Evolutionary conservation across 306 rosid genomes (phyloP), one percentile per base, ranked within the genome.

Genomic region (Fagus sylvatica): DNA sequence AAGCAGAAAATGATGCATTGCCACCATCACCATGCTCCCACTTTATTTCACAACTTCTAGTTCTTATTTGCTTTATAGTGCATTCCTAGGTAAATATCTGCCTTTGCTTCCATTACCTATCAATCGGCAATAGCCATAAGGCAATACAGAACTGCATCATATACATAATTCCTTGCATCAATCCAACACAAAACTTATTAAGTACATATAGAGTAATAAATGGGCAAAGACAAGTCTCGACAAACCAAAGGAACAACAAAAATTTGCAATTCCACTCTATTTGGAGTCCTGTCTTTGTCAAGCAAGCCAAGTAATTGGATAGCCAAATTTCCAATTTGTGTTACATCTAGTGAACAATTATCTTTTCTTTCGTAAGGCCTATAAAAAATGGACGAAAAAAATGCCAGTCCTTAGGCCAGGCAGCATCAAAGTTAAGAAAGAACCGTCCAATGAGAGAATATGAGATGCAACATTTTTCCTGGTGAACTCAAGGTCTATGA

Each of bases 401-500:
- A 36, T 34, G 17, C 5, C n/a, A 15, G 69, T 36, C 34, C 69
- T 13, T 13, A 64, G 46, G 69, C 69, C 37, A 30, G 15, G 37
- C 69, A 16, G 33, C 69, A 64, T 36, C 46, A 64, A 64, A 36
- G 12, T 36, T 64, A 64, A 64, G 28, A 64, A 36, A 36, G 69
- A 62, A 36, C 15, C 43, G 11, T 64, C 28, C 43, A 64, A 64
- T 10, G 49, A 66, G 16, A 64, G 71, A 66, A 66, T 7, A 7
- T 37, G 71, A 65, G 46, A 66, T 17, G 49, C 71, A 17, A 66
- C 9, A 66, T 39, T 66, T 65, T 66, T 36, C 32, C 41, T n/a
- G 49, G 46, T 1, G 71, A 69, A 13, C 16, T 71, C 74, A 57
- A 59, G 65, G 69, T 62, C 71, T 57, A 55, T 22, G 28, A 74